Evolutionary conservation across 1,284 basidiomycete species (phyloP).

Genomic region (Boletus smithii): DNA sequence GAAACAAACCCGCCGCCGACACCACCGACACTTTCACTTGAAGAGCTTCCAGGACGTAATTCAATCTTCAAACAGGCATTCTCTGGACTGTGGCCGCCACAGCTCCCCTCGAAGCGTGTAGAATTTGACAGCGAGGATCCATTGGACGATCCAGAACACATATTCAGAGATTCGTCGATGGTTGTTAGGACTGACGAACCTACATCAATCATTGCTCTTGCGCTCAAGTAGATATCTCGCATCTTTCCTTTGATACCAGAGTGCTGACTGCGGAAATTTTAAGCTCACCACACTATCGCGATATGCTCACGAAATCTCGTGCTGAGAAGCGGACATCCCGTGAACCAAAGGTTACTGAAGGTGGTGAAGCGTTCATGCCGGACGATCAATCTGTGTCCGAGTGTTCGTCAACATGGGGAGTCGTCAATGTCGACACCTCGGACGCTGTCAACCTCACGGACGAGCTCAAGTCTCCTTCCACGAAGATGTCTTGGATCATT

Average conservation of each 20-base stretch:
- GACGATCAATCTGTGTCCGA: conserved; percentile 78
- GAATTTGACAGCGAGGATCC: conserved; percentile 61
- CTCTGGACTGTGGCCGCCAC: conserved; percentile 73
- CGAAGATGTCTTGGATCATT: conserved; percentile 75
- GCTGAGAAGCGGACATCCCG: conserved; percentile 67
- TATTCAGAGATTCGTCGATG: conserved; percentile 94
- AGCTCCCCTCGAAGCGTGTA: conserved; percentile 42
- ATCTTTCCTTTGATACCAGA: neutral
- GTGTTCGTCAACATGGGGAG: conserved; percentile 81
- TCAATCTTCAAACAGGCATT: conserved; percentile 82
- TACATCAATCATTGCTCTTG: conserved; percentile 95
- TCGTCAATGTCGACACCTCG: conserved; percentile 71
- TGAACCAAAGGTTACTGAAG: conserved; percentile 65
- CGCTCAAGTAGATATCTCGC: conserved; percentile 65
- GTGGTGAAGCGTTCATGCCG: conserved; percentile 80
- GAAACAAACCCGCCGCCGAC: conserved; percentile 44
- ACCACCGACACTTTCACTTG: conserved; percentile 55
- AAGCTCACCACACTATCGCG: conserved; percentile 85
- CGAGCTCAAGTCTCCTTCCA: conserved; percentile 71
- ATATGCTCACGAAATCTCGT: conserved; percentile 74
- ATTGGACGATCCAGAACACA: conserved; percentile 79
- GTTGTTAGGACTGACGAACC: conserved; percentile 97
- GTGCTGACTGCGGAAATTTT: conserved; percentile 5
- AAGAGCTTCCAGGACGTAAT: conserved; percentile 53
- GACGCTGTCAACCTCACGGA: conserved; percentile 70